These are phyloP conservation scores for Pulveroboletus sp. DNA, from an alignment of 768 basidiomycete genomes.

Conservation along the genomic window DNA sequence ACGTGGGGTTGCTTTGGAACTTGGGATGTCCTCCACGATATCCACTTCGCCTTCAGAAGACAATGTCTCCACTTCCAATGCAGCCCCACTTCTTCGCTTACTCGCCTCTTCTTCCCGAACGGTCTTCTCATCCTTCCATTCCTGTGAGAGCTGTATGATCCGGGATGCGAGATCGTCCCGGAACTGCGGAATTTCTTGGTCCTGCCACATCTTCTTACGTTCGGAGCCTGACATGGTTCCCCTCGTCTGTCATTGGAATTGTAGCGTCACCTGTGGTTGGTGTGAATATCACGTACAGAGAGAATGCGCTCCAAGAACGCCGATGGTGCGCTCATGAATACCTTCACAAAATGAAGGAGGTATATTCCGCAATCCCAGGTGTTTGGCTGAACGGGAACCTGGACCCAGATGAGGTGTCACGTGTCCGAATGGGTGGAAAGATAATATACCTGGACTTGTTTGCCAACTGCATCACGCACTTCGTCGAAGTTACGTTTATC, in stretches of 20 bases:
- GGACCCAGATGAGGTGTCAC: slow-evolving; percentile 1
- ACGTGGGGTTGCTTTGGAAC: slow-evolving; percentile 6
- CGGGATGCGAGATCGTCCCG: slow-evolving; percentile 42
- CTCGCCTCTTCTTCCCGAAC: slow-evolving; percentile 32
- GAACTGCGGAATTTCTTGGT: slow-evolving; percentile 39
- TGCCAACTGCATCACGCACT: slow-evolving; percentile 39
- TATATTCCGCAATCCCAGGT: slow-evolving; percentile 92
- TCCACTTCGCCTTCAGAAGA: slow-evolving; percentile 40
- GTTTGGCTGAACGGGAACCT: slow-evolving; percentile 90
- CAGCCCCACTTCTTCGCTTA: slow-evolving; percentile 24
- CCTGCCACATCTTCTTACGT: slow-evolving; percentile 50
- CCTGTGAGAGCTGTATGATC: slow-evolving; percentile 45
- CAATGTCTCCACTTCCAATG: slow-evolving; percentile 12
- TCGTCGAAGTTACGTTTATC: slow-evolving; percentile 54
- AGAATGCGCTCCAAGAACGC: slow-evolving; percentile 48
- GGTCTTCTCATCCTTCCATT: slow-evolving; percentile 47
- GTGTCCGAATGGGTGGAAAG: background rate
- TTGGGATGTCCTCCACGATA: slow-evolving; percentile 31
- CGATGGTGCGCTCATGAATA: slow-evolving; percentile 63
- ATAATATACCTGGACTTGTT: slow-evolving; percentile 47
- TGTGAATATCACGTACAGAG: slow-evolving; percentile 14
- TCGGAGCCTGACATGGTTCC: slow-evolving; percentile 33
- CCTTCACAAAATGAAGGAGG: slow-evolving; percentile 78
- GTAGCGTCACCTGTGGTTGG: background rate
- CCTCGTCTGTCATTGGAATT: slow-evolving; percentile 22